Conservation (phyloP, 179 eudicot genomes). For the Patellifolia procumbens region DNA sequence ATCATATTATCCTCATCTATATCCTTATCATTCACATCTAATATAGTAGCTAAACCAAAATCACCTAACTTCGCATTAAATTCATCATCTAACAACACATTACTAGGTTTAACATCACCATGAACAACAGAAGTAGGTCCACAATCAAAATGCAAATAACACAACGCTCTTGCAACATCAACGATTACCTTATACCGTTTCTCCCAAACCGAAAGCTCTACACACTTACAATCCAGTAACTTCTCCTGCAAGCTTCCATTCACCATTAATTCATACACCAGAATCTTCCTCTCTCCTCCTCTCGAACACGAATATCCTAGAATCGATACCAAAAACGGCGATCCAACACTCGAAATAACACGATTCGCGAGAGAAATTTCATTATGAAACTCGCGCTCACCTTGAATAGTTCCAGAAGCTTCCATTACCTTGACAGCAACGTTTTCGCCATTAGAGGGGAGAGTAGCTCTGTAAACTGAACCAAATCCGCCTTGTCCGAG, state of each 20-base stretch:
- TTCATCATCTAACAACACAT: constrained; percentile 58
- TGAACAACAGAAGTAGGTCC: constrained; percentile 65
- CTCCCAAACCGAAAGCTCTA: constrained; percentile 59
- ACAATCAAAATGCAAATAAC: constrained; percentile 56
- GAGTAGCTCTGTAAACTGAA: constrained; percentile 64
- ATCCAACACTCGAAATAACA: constrained; percentile 33
- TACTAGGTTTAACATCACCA: constrained; percentile 89
- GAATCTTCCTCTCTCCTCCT: constrained; percentile 39
- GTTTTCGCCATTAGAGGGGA: constrained; percentile 49
- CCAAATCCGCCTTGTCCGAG: constrained; percentile 94
- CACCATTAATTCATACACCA: constrained; percentile 76
- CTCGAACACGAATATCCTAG: constrained; percentile 60
- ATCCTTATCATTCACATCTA: constrained; percentile 26
- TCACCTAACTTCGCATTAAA: constrained; percentile 83
- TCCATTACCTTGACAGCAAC: constrained; percentile 82
- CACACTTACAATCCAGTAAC: constrained; percentile 56
- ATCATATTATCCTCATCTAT: constrained; percentile 28
- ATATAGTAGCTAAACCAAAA: constrained; percentile 66
- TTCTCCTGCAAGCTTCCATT: constrained; percentile 91
- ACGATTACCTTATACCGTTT: constrained; percentile 46
- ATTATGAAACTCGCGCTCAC: constrained; percentile 85
- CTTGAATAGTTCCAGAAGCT: constrained; percentile 61
- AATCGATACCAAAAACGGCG: constrained; percentile 50
- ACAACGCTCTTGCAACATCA: constrained; percentile 60
- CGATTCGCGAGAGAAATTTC: constrained; percentile 59